Percentiles rank a stretch among this genome's conserved stretches.
These are phyloP conservation scores for Podospora anserina DNA, from an alignment of 495 filamentous ascomycete species.

Conservation along the genomic window DNA sequence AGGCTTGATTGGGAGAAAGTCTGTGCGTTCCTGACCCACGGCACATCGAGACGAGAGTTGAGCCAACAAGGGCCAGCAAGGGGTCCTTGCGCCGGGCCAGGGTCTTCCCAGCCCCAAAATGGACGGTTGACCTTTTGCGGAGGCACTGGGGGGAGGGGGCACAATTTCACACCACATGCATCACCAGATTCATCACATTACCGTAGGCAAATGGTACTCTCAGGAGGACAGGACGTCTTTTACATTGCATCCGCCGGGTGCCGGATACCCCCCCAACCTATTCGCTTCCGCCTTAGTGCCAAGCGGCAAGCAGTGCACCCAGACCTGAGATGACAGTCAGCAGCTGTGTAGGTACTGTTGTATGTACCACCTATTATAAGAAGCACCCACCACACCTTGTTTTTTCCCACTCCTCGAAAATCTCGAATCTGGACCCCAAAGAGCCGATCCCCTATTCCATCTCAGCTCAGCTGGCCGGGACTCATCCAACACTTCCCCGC, in stretches of 20 bases:
- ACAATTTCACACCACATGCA: neutral
- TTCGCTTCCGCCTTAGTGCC: neutral
- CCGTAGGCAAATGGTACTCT: neutral
- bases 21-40: conserved; percentile 7
- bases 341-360: neutral
- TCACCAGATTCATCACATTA: neutral
- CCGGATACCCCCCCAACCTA: neutral
- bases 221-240: neutral
- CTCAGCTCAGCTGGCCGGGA: neutral
- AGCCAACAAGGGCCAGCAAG: conserved; percentile 1
- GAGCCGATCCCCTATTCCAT: neutral
- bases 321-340: neutral
- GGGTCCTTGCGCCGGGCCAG: neutral
- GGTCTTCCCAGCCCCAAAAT: neutral
- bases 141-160: too few relatives aligned
- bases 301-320: neutral
- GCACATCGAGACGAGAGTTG: neutral
- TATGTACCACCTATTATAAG: neutral
- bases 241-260: conserved; percentile 1
- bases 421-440: neutral
- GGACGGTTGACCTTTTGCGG: neutral
- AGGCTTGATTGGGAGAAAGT: conserved; percentile 8
- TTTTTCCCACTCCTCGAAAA: neutral
- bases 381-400: neutral
- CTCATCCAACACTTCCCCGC: neutral